A percentile compares a stretch with the other conserved stretches of the same genome.
phyloP scores from a whole-genome alignment of 768 basidiomycete genomes.

The Suillus clintonianus region DNA sequence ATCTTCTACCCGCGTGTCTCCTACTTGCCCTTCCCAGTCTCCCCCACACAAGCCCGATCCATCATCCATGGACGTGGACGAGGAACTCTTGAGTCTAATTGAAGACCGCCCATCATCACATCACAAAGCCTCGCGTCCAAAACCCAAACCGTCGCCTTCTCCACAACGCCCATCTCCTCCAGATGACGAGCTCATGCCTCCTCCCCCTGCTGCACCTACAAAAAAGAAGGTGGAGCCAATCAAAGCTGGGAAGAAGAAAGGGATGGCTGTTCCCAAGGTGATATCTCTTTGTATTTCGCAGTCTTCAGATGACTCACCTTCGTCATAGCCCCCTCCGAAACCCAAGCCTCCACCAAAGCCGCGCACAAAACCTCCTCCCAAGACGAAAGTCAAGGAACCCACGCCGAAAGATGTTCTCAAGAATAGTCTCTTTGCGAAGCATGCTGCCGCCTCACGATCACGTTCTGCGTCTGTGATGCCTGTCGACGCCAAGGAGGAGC shows the following conservation, averaged over 20 bases:
- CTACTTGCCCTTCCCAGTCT: neutral
- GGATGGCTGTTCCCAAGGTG: conserved; percentile 25
- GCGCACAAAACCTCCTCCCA: conserved; percentile 31
- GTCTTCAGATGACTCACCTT: neutral
- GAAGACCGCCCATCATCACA: conserved; percentile 46
- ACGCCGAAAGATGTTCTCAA: conserved; percentile 15
- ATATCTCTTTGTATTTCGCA: neutral
- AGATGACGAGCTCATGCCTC: conserved; percentile 11
- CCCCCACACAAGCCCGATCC: conserved; percentile 22
- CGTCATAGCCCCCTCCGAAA: conserved; percentile 23
- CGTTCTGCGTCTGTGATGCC: conserved; percentile 75
- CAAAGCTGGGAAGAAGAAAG: conserved; percentile 40
- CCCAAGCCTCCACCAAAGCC: conserved; percentile 32
- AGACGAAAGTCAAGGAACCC: conserved; percentile 26
- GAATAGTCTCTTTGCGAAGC: conserved; percentile 17
- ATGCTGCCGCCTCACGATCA: conserved; percentile 46
- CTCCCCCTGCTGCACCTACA: conserved; percentile 8
- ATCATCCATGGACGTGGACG: conserved; percentile 49
- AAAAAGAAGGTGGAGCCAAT: conserved; percentile 2
- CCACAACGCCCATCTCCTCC: conserved; percentile 14
- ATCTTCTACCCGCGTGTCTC: neutral
- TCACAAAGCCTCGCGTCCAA: conserved; percentile 12
- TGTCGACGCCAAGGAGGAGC: conserved; percentile 46
- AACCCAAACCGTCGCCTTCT: conserved; percentile 5
- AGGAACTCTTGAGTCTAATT: conserved; percentile 70